Evolutionary conservation across 129 eudicot genomes (phyloP), one percentile per base, ranked within the genome.

Genomic region (Dittrichia graveolens): DNA sequence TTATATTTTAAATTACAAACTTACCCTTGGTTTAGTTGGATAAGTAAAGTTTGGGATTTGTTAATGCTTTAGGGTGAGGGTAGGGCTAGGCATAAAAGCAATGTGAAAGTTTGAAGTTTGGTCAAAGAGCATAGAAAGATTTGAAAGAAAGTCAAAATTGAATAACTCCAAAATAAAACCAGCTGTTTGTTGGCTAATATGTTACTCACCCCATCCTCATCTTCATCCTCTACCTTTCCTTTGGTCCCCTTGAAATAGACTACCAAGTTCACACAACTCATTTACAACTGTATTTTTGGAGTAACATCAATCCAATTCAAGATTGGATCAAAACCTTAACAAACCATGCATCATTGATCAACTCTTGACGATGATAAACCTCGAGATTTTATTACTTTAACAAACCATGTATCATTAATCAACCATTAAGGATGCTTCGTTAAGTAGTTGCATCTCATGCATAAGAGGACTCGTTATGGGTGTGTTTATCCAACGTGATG

Each of bases 11-110:
- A 54, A 42, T 65, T 46, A 55, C 48, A 14, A 12, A 39, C 0
- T 50, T 58, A 38, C 42, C 75, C 75, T 67, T 76, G 62, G 53
- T 46, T 73, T 56, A 39, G 45, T 37, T 50, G 75, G 34, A 64
- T 52, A 74, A 50, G 72, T 63, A 65, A 67, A 67, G 81, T 77
- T 77, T 58, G 54, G 75, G 61, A 37, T 77, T 58, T 69, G 53
- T 48, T 41, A 37, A 57, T 44, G 65, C 74, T 75, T 66, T 75
- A 77, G 76, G 59, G 70, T 49, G 75, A 60, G 64, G 76, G 76
- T 69, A 77, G 37, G 76, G 81, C 44, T 49, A 61, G 69, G 81
- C 70, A 77, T 14, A 77, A 77, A 77, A 69, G 81, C 65, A 50
- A 69, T 69, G 71, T 15, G 65, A 76, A 76, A 67, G 61, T 19